Conservation (phyloP, 805 yeast species). For the Sugiyamaella marilandica region DNA sequence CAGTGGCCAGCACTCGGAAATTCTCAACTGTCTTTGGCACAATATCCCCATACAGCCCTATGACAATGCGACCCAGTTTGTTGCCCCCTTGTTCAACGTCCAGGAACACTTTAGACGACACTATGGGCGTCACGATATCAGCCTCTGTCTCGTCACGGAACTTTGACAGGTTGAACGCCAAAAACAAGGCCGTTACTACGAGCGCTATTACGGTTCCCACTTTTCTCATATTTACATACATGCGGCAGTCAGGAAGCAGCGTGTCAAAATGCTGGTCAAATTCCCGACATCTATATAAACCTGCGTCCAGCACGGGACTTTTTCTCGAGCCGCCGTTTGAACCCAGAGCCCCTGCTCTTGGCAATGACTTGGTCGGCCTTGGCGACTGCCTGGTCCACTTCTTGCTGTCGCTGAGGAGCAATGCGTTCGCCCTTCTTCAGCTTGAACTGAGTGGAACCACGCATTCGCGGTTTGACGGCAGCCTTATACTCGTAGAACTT, state of each 20-base stretch:
- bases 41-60: slow-evolving; percentile 55
- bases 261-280: not conserved
- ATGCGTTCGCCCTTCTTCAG: slow-evolving; percentile 72
- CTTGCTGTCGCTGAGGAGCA: slow-evolving; percentile 51
- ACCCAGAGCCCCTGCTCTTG: slow-evolving; percentile 56
- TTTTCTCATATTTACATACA: not conserved
- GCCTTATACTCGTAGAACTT: slow-evolving; percentile 77
- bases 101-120: slow-evolving; percentile 68
- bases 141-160: slow-evolving; percentile 26
- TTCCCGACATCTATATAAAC: not conserved
- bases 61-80: slow-evolving; percentile 68
- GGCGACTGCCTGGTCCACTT: slow-evolving; percentile 60
- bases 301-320: slow-evolving; percentile 23
- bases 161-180: not conserved
- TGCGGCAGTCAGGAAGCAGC: not conserved
- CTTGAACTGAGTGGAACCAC: slow-evolving; percentile 74
- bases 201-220: not conserved
- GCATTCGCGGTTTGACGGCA: slow-evolving; percentile 60
- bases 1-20: slow-evolving; percentile 82
- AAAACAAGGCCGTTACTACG: not conserved
- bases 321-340: slow-evolving; percentile 41
- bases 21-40: slow-evolving; percentile 88
- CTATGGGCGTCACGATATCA: slow-evolving; percentile 36
- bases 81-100: slow-evolving; percentile 76
- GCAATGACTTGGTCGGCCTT: slow-evolving; percentile 63